Base-by-base conservation (phyloP, 139 green algal species). In the Parachlorella kessleri region DNA sequence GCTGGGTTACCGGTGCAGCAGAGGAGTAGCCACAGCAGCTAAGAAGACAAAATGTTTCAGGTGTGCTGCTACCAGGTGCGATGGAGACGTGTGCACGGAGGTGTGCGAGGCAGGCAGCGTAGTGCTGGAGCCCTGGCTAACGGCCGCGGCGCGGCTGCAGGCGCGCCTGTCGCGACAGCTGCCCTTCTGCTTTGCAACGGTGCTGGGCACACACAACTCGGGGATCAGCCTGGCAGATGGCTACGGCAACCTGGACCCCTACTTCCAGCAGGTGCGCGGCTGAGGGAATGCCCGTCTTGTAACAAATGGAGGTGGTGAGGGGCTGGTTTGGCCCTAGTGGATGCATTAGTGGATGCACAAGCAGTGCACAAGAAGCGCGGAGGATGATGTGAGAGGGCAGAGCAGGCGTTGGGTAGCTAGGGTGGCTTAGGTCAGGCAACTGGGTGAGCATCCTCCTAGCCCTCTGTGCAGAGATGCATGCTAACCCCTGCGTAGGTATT, bases 211-310 rank as follows among this genome's bases (percentile, higher is more conserved):
- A 6, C 92, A 96, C 81, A 96, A 96, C 85, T 87, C 70, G 24
- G 92, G 77, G 53, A 95, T 96, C 64, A 89, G 82, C 0, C 71
- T 96, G 42, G 89, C 91, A 33, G 87, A 96, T 68, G 92, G 92
- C 30, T 96, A 94, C 59, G 92, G 92, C 70, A 92, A 92, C 37
- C 80, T 88, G 33, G 92, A 96, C 77, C 41, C 63, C 6, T 78
- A 84, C 63, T 94, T 87, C 37, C 72, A 86, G 39, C 48, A 59
- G 48, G 48, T 59, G 48, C n/a, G n/a, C n/a, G n/a, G n/a, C n/a
- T n/a, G n/a, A n/a, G n/a, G n/a, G n/a, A n/a, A n/a, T n/a, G n/a
- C n/a, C n/a, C n/a, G n/a, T n/a, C n/a, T n/a, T n/a, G n/a, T n/a
- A n/a, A n/a, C n/a, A n/a, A n/a, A n/a, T n/a, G n/a, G n/a, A n/a